These are phyloP conservation scores for Onygena corvina DNA, from an alignment of 2,329 filamentous ascomycete species.

Conservation along the genomic window DNA sequence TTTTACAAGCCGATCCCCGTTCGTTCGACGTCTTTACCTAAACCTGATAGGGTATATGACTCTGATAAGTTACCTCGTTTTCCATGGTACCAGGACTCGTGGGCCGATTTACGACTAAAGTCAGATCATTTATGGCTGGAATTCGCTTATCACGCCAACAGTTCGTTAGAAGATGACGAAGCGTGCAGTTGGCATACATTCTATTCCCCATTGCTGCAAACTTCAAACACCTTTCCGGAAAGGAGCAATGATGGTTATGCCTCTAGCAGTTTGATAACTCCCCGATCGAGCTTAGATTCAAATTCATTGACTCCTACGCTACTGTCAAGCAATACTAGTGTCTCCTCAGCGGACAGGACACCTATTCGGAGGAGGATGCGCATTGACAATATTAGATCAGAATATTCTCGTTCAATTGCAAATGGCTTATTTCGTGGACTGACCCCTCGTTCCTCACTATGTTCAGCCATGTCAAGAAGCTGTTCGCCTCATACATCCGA, in stretches of 20 bases:
- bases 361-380: background rate
- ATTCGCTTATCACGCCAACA: background rate
- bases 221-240: background rate
- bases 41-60: background rate
- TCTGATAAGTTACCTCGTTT: background rate
- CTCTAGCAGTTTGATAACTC: background rate
- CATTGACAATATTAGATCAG: background rate
- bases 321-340: background rate
- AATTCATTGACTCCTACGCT: background rate
- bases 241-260: background rate
- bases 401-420: background rate
- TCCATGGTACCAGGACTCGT: background rate
- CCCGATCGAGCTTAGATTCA: background rate
- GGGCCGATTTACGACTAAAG: background rate
- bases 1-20: background rate
- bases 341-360: background rate
- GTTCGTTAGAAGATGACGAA: background rate
- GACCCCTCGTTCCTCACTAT: background rate
- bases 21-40: background rate
- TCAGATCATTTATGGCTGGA: background rate
- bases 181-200: background rate
- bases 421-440: background rate
- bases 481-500: background rate
- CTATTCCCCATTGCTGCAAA: background rate
- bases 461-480: background rate